A percentile compares a stretch with the other conserved stretches of the same genome.
Evolutionary conservation across 257 asterid genomes (phyloP).

Genomic region (Nicotiana sylvestris): DNA sequence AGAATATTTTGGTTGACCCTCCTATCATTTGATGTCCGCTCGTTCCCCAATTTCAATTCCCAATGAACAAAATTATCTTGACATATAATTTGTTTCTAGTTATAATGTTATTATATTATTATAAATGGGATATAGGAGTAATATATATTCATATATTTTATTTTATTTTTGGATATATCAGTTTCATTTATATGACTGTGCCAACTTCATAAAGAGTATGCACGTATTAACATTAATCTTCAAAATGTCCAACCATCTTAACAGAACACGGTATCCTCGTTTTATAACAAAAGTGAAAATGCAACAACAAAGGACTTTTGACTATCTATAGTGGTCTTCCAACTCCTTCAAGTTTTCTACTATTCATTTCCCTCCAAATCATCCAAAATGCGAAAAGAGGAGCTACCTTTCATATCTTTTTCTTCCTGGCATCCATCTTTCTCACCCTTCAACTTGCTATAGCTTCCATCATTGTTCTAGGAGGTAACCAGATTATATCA

Average conservation of each 20-base stretch:
- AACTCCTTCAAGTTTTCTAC: no score
- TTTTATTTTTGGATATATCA: neutral
- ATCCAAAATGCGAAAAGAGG: neutral
- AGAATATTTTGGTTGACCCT: no score
- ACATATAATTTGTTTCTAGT: neutral
- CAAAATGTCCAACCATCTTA: neutral
- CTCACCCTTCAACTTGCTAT: neutral
- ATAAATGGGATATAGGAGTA: neutral
- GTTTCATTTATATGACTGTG: neutral
- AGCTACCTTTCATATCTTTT: neutral
- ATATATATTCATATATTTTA: neutral
- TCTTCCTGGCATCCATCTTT: neutral
- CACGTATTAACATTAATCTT: neutral
- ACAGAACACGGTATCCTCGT: neutral
- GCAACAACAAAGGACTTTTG: neutral
- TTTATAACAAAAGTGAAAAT: neutral
- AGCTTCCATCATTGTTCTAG: constrained; percentile 1
- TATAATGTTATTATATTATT: neutral
- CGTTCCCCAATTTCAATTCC: neutral
- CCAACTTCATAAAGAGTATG: neutral
- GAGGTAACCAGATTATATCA: neutral
- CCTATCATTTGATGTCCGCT: neutral
- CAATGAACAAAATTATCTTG: constrained; percentile 3
- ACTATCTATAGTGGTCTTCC: neutral
- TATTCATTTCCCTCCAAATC: neutral